phyloP scores from a whole-genome alignment of 805 yeast genomes.

The Brettanomyces sp. region DNA sequence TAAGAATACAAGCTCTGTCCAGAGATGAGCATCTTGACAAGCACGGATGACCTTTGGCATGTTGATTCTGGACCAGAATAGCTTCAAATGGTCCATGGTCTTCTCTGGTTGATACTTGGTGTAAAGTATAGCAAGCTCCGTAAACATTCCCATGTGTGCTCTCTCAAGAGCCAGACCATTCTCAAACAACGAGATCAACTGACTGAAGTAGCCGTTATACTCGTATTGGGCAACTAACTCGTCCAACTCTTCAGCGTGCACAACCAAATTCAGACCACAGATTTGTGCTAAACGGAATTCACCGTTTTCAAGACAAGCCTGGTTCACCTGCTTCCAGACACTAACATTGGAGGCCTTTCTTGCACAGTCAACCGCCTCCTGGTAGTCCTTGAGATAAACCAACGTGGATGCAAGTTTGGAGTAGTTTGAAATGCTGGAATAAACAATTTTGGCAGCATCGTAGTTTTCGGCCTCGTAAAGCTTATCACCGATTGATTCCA shows the following conservation, averaged over 20 bases:
- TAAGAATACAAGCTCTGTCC: constrained; percentile 93
- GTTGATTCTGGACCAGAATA: constrained; percentile 97
- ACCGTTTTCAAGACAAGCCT: constrained; percentile 89
- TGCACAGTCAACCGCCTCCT: constrained; percentile 96
- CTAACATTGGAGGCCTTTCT: constrained; percentile 89
- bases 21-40: constrained; percentile 85
- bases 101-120: constrained; percentile 83
- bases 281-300: constrained; percentile 97
- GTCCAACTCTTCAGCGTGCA: constrained; percentile 94
- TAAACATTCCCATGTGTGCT: constrained; percentile 99
- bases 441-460: constrained; percentile 87
- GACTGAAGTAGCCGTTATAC: constrained; percentile 82
- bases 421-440: constrained; percentile 81
- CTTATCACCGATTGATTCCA: constrained; percentile 87
- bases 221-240: constrained; percentile 85
- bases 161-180: constrained; percentile 94
- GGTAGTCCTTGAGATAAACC: constrained; percentile 86
- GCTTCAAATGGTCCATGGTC: constrained; percentile 91
- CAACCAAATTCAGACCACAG: constrained; percentile 93
- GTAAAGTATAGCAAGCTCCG: constrained; percentile 86
- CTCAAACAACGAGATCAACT: constrained; percentile 85
- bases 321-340: constrained; percentile 97
- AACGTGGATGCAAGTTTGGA: constrained; percentile 94
- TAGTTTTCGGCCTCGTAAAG: constrained; percentile 73
- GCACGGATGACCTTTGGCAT: constrained; percentile 96